These are phyloP conservation scores for Ophioceras dolichostomum DNA, from an alignment of 2,329 filamentous ascomycete genomes.

Conservation along the genomic window DNA sequence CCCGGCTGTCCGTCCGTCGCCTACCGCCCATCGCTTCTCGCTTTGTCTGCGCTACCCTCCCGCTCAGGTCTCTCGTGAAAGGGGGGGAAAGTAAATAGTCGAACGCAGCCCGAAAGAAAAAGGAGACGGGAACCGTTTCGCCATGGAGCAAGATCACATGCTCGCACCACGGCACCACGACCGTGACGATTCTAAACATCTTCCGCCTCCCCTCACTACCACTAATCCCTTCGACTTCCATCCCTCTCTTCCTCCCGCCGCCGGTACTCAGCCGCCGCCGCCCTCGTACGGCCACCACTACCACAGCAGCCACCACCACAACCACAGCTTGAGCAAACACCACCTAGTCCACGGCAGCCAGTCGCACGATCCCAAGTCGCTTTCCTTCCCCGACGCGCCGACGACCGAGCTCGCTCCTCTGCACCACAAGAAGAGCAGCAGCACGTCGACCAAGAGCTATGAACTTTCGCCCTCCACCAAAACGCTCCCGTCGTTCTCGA, in stretches of 20 bases:
- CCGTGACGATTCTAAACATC: conserved; percentile 3
- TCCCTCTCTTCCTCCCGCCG: neutral
- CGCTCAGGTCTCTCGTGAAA: too few relatives aligned
- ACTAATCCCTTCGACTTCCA: neutral
- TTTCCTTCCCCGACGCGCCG: conserved; percentile 20
- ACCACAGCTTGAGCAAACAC: neutral
- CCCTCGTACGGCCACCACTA: neutral
- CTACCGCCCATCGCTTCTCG: conserved; percentile 2
- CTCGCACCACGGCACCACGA: neutral
- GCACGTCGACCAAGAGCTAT: conserved; percentile 7
- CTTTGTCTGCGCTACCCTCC: neutral
- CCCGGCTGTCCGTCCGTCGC: neutral
- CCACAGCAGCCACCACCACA: neutral
- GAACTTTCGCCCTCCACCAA: conserved; percentile 12
- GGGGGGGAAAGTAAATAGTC: too few relatives aligned
- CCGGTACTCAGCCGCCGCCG: neutral
- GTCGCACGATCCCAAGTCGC: conserved; percentile 17
- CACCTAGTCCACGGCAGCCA: conserved; percentile 9
- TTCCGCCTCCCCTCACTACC: neutral
- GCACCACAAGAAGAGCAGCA: neutral
- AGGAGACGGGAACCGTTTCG: neutral
- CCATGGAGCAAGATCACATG: neutral
- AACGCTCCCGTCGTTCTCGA: conserved; percentile 28
- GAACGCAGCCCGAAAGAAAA: too few relatives aligned
- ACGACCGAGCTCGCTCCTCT: conserved; percentile 26